Evolutionary conservation across 805 yeast species (phyloP), one percentile per base, ranked within the genome.

Genomic region (Metschnikowia peoriensis): DNA sequence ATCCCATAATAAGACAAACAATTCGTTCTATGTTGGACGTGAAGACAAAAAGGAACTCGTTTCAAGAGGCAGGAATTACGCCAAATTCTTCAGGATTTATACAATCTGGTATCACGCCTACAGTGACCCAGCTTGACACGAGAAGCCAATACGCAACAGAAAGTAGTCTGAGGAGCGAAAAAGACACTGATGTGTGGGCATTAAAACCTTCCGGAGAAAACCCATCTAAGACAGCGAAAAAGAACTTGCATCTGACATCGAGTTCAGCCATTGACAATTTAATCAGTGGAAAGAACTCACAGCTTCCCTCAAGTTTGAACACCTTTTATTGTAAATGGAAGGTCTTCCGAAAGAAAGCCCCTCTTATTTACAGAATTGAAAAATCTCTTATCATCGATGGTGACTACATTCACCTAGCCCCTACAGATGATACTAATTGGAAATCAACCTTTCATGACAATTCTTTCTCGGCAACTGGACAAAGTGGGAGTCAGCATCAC

Each of bases 311-410:
- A 14, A 71, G 66, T 39, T 58, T 72, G 38, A 75, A 71, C 51
- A 79, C 86, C 3, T 83, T 89, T 5, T 90, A 90, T 64, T 86
- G 86, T 64, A 88, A 88, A 61, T 93, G 91, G 81, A 85, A 82
- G 15, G 96, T 93, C 0, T 89, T 90, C 88, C 78, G 97, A 62
- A 82, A 94, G 54, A 93, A 92, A 61, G 92, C 91, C 22, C 85
- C 96, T 0, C 84, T 93, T 58, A 82, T 88, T 53, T 84, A 83
- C 52, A 79, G 91, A 49, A 89, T 89, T 55, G 96, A 91, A 61
- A 82, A 94, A 61, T 82, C 91, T 0, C 74, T 93, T 34, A 91
- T 94, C 1, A 82, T 93, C 38, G 98, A 93, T 68, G 98, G 97
- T n/a, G 96, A 90, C 61, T 91, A 90, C 62, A 82, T 93, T 12